phyloP scores from a whole-genome alignment of 495 filamentous ascomycete species.

The Lentithecium fluviatile region DNA sequence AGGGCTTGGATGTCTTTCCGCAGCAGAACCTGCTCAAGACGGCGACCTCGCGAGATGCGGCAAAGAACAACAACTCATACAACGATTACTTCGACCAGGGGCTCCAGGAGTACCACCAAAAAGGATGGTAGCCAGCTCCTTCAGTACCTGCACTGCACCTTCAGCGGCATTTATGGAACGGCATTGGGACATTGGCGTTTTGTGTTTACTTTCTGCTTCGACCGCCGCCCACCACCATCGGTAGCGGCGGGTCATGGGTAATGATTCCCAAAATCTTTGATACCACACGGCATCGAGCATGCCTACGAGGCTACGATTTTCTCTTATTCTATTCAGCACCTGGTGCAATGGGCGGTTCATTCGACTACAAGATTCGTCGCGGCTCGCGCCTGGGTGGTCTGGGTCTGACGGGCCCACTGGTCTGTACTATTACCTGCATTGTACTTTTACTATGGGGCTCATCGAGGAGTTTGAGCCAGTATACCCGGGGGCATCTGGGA shows the following conservation, averaged over 20 bases:
- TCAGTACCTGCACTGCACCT: constrained; percentile 18
- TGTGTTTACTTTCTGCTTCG: constrained; percentile 13
- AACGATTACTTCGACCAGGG: constrained; percentile 66
- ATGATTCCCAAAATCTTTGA: constrained; percentile 26
- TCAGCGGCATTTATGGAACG: constrained; percentile 34
- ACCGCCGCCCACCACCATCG: not conserved
- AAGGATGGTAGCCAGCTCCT: constrained; percentile 58
- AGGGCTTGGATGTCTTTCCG: constrained; percentile 77
- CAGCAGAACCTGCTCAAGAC: constrained; percentile 32
- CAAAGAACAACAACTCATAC: constrained; percentile 58
- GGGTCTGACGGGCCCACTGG: constrained; percentile 26
- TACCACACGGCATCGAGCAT: constrained; percentile 27
- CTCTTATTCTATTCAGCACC: constrained; percentile 28
- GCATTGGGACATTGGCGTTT: constrained; percentile 26
- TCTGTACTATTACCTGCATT: constrained; percentile 39
- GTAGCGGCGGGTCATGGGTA: constrained; percentile 17
- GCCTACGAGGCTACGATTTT: constrained; percentile 36
- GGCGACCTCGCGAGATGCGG: constrained; percentile 12
- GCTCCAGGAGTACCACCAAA: constrained; percentile 66
- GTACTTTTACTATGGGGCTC: constrained; percentile 34
- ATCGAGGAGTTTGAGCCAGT: constrained; percentile 22
- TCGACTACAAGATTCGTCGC: constrained; percentile 29
- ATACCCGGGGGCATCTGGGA: constrained; percentile 27
- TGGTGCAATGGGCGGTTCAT: constrained; percentile 25
- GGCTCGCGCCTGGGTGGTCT: constrained; percentile 35